phyloP scores from a whole-genome alignment of 106 monocot genomes.

The Dendrobium catenatum region DNA sequence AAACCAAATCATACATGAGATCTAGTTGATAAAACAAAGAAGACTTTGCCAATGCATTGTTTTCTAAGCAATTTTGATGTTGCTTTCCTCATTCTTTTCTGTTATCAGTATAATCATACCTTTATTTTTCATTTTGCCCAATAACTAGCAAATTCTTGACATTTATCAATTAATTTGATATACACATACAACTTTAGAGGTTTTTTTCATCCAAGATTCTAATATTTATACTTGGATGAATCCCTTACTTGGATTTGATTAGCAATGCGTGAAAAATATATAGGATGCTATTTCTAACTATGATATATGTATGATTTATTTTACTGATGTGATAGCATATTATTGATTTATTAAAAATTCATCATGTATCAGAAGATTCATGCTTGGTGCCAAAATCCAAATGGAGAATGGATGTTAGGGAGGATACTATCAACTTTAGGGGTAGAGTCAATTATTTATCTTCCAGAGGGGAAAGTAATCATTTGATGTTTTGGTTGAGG shows the following conservation, averaged over 20 bases:
- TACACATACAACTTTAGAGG: neutral
- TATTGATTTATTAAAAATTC: too few species aligned
- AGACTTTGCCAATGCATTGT: neutral
- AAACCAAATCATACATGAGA: neutral
- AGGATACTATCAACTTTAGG: too few species aligned
- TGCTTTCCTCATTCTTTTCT: neutral
- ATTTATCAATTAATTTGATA: neutral
- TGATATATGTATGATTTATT: too few species aligned
- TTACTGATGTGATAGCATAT: too few species aligned
- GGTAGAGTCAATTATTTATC: too few species aligned
- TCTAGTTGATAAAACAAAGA: neutral
- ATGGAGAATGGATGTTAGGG: too few species aligned
- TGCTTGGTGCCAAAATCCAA: too few species aligned
- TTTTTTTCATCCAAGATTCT: neutral
- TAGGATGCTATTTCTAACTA: constrained; percentile 53
- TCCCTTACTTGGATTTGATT: neutral
- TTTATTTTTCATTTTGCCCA: neutral
- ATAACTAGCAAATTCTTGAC: neutral
- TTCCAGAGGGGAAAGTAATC: too few species aligned
- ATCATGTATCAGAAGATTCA: too few species aligned
- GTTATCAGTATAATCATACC: neutral
- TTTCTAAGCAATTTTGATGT: neutral
- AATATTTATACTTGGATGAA: neutral
- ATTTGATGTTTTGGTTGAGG: too few species aligned
- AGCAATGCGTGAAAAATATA: neutral